These are phyloP conservation scores for Microthlaspi erraticum DNA, from an alignment of 345 rosid genomes.

Conservation along the genomic window DNA sequence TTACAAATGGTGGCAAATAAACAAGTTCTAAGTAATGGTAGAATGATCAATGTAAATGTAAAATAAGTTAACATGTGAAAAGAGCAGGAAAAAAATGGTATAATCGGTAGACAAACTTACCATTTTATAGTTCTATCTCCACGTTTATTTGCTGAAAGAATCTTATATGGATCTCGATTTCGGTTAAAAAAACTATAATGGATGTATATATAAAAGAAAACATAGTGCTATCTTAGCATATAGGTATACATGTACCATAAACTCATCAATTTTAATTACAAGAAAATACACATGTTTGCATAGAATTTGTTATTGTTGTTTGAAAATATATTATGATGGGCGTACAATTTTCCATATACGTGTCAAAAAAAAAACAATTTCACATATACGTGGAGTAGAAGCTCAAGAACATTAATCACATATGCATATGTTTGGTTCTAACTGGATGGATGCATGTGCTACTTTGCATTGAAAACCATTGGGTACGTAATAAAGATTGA, in stretches of 20 bases:
- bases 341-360: constrained; percentile 15
- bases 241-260: too few species aligned
- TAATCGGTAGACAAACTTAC: too few species aligned
- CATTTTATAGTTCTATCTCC: too few species aligned
- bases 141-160: too few species aligned
- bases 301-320: neutral
- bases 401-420: constrained; percentile 43
- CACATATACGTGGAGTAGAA: constrained; percentile 39
- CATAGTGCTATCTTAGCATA: too few species aligned
- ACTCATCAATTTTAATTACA: neutral
- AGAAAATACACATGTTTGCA: neutral
- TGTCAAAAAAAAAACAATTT: too few species aligned
- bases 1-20: constrained; percentile 1
- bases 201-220: too few species aligned
- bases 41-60: neutral
- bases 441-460: constrained; percentile 42
- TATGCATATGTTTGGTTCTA: constrained; percentile 40
- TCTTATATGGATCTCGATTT: too few species aligned
- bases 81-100: neutral
- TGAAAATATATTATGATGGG: neutral
- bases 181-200: too few species aligned
- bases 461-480: constrained; percentile 37
- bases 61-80: constrained; percentile 1
- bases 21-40: neutral
- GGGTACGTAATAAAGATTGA: constrained; percentile 33